A percentile compares a stretch with the other conserved stretches of the same genome.
Evolutionary conservation across 306 rosid species (phyloP).

Genomic region (Echinosophora koreensis): DNA sequence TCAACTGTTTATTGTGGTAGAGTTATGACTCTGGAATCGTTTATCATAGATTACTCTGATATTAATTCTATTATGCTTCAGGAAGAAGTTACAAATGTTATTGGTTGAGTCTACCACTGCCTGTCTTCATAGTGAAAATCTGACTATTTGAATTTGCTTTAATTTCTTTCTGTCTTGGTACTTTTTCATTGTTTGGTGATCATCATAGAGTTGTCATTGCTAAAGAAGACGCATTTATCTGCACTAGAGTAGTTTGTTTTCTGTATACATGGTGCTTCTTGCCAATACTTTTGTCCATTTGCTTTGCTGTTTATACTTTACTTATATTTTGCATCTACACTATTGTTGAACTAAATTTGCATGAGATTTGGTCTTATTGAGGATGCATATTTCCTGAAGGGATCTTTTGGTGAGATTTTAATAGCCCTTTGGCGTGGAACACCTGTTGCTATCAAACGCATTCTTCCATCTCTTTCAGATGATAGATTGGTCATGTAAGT

Average conservation of each 20-base stretch:
- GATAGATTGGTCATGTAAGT: constrained; percentile 90
- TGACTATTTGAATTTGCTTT: background rate
- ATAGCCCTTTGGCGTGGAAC: constrained; percentile 95
- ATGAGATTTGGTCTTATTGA: constrained; percentile 36
- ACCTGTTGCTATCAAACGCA: constrained; percentile 90
- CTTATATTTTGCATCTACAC: constrained; percentile 33
- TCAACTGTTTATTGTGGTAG: constrained; percentile 26
- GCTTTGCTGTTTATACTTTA: constrained; percentile 13
- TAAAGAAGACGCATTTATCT: constrained; percentile 21
- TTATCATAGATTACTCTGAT: constrained; percentile 13
- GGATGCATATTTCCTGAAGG: constrained; percentile 60
- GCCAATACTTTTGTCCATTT: background rate
- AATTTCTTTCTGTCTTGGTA: background rate
- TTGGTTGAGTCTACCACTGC: constrained; percentile 5
- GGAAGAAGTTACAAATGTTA: constrained; percentile 15
- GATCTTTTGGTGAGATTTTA: constrained; percentile 91
- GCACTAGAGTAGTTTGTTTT: constrained; percentile 14
- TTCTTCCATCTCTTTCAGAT: constrained; percentile 89
- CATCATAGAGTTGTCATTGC: background rate
- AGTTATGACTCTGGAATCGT: background rate
- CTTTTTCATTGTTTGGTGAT: constrained; percentile 25
- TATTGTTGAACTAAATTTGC: constrained; percentile 22
- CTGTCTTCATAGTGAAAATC: constrained; percentile 9
- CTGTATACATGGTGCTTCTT: constrained; percentile 2
- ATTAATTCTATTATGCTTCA: constrained; percentile 30